Evolutionary conservation across 345 rosid genomes (phyloP), one percentile per base, ranked within the genome.

Genomic region (Hevea brasiliensis): DNA sequence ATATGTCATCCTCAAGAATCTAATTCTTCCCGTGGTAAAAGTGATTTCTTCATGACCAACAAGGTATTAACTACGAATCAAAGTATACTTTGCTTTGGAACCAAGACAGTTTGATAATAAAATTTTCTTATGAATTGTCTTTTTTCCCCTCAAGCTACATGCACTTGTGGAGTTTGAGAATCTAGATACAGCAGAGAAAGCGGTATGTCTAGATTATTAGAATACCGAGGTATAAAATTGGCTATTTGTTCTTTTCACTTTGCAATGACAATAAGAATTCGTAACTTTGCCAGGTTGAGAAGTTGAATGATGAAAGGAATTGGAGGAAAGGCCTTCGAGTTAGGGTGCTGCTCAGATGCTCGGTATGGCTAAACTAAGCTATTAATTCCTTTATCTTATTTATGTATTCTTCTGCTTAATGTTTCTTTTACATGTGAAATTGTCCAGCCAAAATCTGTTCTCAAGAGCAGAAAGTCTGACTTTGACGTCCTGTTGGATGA

Each of bases 261-360:
- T 24, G 8, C 13, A 26, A 53, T 60, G n/a, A 20, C 45, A n/a
- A 41, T 66, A 42, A 65, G 37, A 59, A 64, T 64, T 50, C 50
- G 51, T 23, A 68, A 70, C 58, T 35, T 72, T 50, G 54, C 42
- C 76, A 94, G 98, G 97, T 81, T 7, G 93, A 87, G 80, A 91
- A 88, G 76, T 77, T 96, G 76, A 96, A 88, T 72, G 99, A 96
- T 60, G 91, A 91, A 83, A 82, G 97, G 80, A 88, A 96, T 81
- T 96, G 98, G 98, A 85, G 97, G 78, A 96, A 93, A 87, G 99
- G 98, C 40, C 93, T 96, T 73, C 88, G 95, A 73, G 98, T 93
- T 56, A 83, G 97, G 85, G 78, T 85, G 84, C 89, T 93, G 79
- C 89, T 88, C 73, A 89, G 96, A 82, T 89, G 92, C 85, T 87